Conservation (phyloP, 805 yeast genomes). For the Candida nitratophila region DNA sequence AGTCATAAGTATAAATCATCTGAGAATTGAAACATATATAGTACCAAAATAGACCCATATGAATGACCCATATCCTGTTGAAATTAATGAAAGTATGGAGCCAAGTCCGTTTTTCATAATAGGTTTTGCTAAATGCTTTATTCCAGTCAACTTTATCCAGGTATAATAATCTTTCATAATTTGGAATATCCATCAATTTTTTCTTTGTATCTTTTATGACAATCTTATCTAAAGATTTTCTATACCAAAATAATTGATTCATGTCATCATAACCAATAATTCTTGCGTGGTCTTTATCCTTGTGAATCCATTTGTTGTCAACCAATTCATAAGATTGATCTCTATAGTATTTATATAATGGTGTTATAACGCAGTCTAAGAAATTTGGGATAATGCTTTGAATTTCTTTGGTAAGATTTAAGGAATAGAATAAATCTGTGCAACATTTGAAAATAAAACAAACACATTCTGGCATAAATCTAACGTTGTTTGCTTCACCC, state of each 20-base stretch:
- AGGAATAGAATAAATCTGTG: constrained; percentile 52
- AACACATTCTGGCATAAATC: constrained; percentile 86
- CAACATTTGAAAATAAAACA: constrained; percentile 84
- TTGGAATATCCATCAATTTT: constrained; percentile 45
- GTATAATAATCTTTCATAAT: constrained; percentile 46
- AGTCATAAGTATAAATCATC: constrained; percentile 54
- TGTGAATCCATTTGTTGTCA: constrained; percentile 37
- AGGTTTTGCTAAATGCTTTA: constrained; percentile 66
- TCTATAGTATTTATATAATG: constrained; percentile 56
- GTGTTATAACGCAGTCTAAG: constrained; percentile 66
- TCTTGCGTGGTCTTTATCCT: constrained; percentile 57
- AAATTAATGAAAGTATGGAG: constrained; percentile 65
- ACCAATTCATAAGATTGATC: constrained; percentile 43
- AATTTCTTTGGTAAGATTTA: constrained; percentile 29
- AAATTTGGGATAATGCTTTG: constrained; percentile 19
- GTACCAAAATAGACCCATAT: constrained; percentile 69
- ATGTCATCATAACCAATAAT: constrained; percentile 86
- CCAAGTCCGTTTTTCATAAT: constrained; percentile 71
- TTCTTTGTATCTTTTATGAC: constrained; percentile 35
- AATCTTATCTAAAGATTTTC: constrained; percentile 57
- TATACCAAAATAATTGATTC: constrained; percentile 83
- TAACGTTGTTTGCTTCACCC: constrained; percentile 85
- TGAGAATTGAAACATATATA: constrained; percentile 63
- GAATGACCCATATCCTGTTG: constrained; percentile 75
- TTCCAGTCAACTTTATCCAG: constrained; percentile 59